Percentiles rank a stretch among this genome's conserved stretches.
Evolutionary conservation across 257 asterid species (phyloP).

Genomic region (Petunia secreta): DNA sequence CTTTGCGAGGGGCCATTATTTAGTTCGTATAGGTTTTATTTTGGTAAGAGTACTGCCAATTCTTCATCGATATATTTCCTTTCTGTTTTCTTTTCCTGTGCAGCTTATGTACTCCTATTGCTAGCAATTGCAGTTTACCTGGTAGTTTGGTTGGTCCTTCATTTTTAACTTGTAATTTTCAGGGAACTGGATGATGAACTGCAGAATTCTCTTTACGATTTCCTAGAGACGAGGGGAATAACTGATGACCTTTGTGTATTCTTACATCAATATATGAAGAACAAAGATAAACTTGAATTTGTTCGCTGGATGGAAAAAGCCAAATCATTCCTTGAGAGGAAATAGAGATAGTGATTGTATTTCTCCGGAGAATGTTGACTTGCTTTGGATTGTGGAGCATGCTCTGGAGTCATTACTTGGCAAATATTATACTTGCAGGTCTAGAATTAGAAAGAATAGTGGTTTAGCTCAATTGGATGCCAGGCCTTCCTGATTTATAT

Average conservation of each 20-base stretch:
- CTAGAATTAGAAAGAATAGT: conserved; percentile 22
- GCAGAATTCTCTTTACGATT: conserved; percentile 68
- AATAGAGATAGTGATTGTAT: conserved; percentile 32
- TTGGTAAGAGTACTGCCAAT: neutral
- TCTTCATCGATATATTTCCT: neutral
- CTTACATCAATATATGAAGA: conserved; percentile 65
- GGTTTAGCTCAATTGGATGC: neutral
- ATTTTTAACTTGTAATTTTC: conserved; percentile 12
- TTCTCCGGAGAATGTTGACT: neutral
- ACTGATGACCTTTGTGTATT: conserved; percentile 68
- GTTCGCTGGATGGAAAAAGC: conserved; percentile 74
- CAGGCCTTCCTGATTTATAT: neutral
- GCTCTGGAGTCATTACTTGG: neutral
- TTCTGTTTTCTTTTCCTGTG: neutral
- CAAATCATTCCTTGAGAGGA: conserved; percentile 59
- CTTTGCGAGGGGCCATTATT: neutral
- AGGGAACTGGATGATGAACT: conserved; percentile 80
- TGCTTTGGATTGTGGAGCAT: neutral
- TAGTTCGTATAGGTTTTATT: neutral
- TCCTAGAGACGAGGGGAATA: conserved; percentile 72
- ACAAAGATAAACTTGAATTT: conserved; percentile 82
- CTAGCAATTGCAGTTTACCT: neutral
- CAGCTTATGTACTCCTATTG: neutral
- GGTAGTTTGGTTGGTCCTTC: neutral
- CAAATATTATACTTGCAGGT: conserved; percentile 5